Evolutionary conservation across 345 rosid genomes (phyloP).

Genomic region (Eucalyptus tenuipes): DNA sequence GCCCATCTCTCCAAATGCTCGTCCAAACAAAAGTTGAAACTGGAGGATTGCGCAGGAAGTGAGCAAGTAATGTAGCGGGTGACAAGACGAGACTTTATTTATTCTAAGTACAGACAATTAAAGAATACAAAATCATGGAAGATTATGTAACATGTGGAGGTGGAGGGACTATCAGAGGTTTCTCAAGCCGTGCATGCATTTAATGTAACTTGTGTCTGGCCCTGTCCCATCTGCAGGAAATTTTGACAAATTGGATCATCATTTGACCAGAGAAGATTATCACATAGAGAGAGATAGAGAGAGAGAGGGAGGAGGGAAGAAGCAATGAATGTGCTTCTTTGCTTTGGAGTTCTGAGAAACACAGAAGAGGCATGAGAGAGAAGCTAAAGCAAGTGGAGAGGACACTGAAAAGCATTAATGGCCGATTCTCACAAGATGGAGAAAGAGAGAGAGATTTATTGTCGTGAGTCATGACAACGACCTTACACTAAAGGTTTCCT

Average conservation of each 20-base stretch:
- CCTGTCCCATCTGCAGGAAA: not conserved
- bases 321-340: not conserved
- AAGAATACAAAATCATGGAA: not conserved
- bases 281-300: not conserved
- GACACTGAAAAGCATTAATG: constrained; percentile 38
- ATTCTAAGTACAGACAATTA: not conserved
- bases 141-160: not conserved
- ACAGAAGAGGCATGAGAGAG: not conserved
- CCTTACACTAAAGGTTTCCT: not conserved
- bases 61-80: not conserved
- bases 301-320: not conserved
- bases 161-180: not conserved
- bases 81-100: not conserved
- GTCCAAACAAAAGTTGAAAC: not conserved
- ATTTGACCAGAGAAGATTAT: not conserved
- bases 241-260: not conserved
- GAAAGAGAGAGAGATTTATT: not conserved
- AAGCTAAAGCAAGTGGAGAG: not conserved
- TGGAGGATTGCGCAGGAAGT: not conserved
- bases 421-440: constrained; percentile 12
- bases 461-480: not conserved
- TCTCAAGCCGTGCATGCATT: not conserved
- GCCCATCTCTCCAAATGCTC: constrained; percentile 25
- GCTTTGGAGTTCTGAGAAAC: not conserved
- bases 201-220: not conserved